Evolutionary conservation across 2,329 filamentous ascomycete genomes (phyloP).

Genomic region (Phyllosticta citribraziliensis): DNA sequence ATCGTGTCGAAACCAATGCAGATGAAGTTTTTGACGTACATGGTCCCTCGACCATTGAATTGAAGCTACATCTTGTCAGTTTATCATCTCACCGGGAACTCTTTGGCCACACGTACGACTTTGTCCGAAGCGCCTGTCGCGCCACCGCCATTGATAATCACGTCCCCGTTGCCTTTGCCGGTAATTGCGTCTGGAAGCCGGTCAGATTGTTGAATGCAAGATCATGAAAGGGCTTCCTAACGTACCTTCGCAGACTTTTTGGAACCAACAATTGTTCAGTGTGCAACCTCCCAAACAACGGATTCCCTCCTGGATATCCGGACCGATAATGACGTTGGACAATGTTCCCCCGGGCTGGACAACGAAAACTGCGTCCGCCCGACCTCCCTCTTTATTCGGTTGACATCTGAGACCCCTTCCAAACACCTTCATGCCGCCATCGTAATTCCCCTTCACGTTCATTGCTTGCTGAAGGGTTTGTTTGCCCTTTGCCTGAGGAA

Average conservation of each 20-base stretch:
- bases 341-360: slow-evolving; percentile 28
- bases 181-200: slow-evolving; percentile 20
- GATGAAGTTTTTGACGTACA: slow-evolving; percentile 23
- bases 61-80: slow-evolving; percentile 13
- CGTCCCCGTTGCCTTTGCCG: slow-evolving; percentile 15
- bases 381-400: not conserved
- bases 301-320: slow-evolving; percentile 38
- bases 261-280: slow-evolving; percentile 27
- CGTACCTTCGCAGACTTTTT: slow-evolving; percentile 28
- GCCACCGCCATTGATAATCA: slow-evolving; percentile 21
- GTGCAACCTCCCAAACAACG: slow-evolving; percentile 43
- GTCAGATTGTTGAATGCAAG: too few species aligned
- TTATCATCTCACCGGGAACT: too few species aligned
- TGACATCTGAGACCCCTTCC: not conserved
- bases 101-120: slow-evolving; percentile 13
- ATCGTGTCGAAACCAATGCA: slow-evolving; percentile 21
- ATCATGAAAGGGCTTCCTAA: not conserved
- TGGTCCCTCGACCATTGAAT: slow-evolving; percentile 23
- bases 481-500: not conserved
- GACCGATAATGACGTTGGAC: slow-evolving; percentile 41
- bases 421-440: not conserved
- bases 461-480: not conserved
- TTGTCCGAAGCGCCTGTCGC: slow-evolving; percentile 20
- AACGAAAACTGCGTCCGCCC: slow-evolving; percentile 5
- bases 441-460: not conserved